phyloP scores from a whole-genome alignment of 306 rosid species.

The Leucaena leucocephala region DNA sequence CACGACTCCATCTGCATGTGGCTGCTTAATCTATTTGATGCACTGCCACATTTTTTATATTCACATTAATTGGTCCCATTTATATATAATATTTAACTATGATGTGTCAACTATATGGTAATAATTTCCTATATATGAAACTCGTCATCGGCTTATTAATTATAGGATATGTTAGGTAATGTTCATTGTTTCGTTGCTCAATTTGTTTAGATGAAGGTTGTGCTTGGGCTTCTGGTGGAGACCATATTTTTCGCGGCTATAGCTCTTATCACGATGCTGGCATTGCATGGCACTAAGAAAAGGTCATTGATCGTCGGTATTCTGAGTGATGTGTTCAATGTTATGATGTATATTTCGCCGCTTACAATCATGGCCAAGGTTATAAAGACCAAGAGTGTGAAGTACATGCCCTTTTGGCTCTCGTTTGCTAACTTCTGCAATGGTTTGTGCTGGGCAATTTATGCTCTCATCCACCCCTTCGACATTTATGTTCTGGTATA shows the following conservation, averaged over 20 bases:
- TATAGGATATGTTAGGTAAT: background rate
- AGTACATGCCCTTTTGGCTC: constrained; percentile 82
- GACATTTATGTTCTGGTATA: constrained; percentile 71
- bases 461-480: constrained; percentile 70
- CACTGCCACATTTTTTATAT: background rate
- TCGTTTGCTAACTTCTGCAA: constrained; percentile 69
- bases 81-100: background rate
- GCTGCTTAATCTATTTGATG: background rate
- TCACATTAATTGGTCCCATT: background rate
- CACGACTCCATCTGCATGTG: background rate
- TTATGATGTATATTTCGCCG: constrained; percentile 75
- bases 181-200: background rate
- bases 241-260: constrained; percentile 43
- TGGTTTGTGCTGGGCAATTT: constrained; percentile 71
- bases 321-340: constrained; percentile 66
- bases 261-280: constrained; percentile 43
- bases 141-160: background rate
- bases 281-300: constrained; percentile 39
- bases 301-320: constrained; percentile 73
- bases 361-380: constrained; percentile 68
- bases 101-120: background rate
- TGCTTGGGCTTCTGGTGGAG: constrained; percentile 26
- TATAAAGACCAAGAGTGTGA: constrained; percentile 68
- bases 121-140: background rate
- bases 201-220: constrained; percentile 53